Percentiles rank a stretch among this genome's conserved stretches.
These are phyloP conservation scores for Zygosaccharomyces pseudobailii DNA, from an alignment of 1,139 yeast species.

Conservation along the genomic window DNA sequence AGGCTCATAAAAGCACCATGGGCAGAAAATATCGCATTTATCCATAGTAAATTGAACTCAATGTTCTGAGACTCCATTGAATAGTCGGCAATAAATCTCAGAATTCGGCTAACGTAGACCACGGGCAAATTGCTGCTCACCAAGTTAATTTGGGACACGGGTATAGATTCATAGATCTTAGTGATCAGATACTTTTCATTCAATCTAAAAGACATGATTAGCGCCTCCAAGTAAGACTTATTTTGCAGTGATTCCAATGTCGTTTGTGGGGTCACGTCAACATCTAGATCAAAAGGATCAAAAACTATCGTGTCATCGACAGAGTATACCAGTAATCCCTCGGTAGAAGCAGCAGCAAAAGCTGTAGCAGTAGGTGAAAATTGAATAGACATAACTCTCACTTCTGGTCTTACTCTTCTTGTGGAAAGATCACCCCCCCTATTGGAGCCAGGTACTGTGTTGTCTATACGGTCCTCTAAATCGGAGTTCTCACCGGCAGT, in stretches of 20 bases:
- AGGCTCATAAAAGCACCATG: constrained; percentile 75
- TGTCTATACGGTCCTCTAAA: constrained; percentile 74
- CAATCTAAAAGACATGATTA: constrained; percentile 90
- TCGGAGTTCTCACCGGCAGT: constrained; percentile 83
- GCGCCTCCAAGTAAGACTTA: constrained; percentile 70
- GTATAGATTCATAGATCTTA: constrained; percentile 70
- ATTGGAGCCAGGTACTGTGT: constrained; percentile 78
- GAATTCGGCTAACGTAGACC: constrained; percentile 64
- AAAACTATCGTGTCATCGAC: constrained; percentile 71
- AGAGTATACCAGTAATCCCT: constrained; percentile 80
- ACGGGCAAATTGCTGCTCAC: constrained; percentile 66
- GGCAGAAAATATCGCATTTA: constrained; percentile 55
- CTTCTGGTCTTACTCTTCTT: constrained; percentile 71
- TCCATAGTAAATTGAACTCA: constrained; percentile 82
- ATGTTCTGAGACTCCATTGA: constrained; percentile 77
- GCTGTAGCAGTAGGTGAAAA: constrained; percentile 90
- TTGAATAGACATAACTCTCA: constrained; percentile 68
- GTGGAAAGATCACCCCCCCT: constrained; percentile 81
- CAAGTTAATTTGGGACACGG: constrained; percentile 63
- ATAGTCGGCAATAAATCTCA: constrained; percentile 66
- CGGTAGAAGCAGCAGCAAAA: constrained; percentile 94
- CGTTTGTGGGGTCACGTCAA: constrained; percentile 83
- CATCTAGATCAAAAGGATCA: constrained; percentile 93
- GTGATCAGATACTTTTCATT: constrained; percentile 75
- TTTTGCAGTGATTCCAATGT: constrained; percentile 60